These are phyloP conservation scores for Colletotrichum noveboracense DNA, from an alignment of 2,329 filamentous ascomycete species.

Conservation along the genomic window DNA sequence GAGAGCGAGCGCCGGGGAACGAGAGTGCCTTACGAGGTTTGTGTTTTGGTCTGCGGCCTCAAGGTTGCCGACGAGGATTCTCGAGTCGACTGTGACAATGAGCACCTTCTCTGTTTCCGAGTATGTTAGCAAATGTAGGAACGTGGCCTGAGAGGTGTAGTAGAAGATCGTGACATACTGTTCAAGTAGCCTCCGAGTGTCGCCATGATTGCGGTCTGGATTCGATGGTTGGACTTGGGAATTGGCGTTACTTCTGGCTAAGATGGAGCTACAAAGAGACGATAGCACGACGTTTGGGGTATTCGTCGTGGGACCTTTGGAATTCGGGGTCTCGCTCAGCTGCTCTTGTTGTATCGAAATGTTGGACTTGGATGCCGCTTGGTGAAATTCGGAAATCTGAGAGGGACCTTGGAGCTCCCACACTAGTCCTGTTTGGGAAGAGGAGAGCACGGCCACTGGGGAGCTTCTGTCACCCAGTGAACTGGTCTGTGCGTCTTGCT, in stretches of 20 bases:
- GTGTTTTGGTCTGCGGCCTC: conserved; percentile 89
- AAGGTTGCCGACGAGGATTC: conserved; percentile 83
- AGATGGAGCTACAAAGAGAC: neutral
- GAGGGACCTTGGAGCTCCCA: conserved; percentile 10
- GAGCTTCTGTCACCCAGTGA: neutral
- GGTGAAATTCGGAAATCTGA: conserved; percentile 17
- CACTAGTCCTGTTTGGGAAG: conserved; percentile 5
- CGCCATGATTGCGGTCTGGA: conserved; percentile 38
- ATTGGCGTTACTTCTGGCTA: neutral
- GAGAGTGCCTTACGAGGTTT: conserved; percentile 70
- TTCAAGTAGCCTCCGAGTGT: conserved; percentile 50
- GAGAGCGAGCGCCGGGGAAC: neutral
- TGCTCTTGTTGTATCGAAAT: neutral
- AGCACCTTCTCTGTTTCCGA: conserved; percentile 78
- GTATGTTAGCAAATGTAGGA: conserved; percentile 30
- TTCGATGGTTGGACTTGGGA: neutral
- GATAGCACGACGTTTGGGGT: neutral
- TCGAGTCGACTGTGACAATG: conserved; percentile 90
- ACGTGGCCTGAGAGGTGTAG: neutral
- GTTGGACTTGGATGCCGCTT: neutral
- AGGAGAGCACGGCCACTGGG: neutral
- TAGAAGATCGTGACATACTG: conserved; percentile 35
- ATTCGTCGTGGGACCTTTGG: neutral
- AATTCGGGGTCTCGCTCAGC: neutral
- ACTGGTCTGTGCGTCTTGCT: neutral